Evolutionary conservation across 192 early-diverging fungal species (phyloP).

Genomic region (Geranomyces variabilis): DNA sequence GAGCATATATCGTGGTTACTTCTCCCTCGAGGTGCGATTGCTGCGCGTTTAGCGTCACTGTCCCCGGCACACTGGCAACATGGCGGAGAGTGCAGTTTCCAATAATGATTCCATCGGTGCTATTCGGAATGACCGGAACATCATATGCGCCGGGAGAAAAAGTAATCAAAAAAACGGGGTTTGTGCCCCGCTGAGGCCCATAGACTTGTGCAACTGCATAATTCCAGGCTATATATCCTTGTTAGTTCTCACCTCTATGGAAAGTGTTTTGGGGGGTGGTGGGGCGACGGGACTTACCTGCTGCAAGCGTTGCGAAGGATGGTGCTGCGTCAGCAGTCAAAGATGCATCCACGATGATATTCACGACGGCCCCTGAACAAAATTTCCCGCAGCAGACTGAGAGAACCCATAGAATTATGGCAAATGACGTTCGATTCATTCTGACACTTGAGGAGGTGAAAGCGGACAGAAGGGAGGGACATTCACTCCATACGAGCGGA

Average conservation of each 20-base stretch:
- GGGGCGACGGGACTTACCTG: no score
- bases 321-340: not conserved
- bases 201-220: not conserved
- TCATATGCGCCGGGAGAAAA: constrained; percentile 12
- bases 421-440: no score
- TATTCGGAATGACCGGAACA: not conserved
- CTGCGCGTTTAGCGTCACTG: constrained; percentile 3
- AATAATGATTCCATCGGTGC: not conserved
- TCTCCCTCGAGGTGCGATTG: not conserved
- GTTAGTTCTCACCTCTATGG: no score
- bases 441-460: no score
- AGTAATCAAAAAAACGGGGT: not conserved
- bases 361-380: not conserved
- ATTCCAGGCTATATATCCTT: not conserved
- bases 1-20: not conserved
- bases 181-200: not conserved
- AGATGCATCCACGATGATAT: constrained; percentile 1
- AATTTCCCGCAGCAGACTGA: no score
- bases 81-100: constrained; percentile 13
- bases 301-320: not conserved
- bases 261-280: no score
- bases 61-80: constrained; percentile 14
- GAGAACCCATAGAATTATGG: no score
- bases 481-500: no score
- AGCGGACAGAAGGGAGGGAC: no score